Evolutionary conservation across 2,329 filamentous ascomycete genomes (phyloP), one percentile per base, ranked within the genome.

Genomic region (Grosmannia penicillata): DNA sequence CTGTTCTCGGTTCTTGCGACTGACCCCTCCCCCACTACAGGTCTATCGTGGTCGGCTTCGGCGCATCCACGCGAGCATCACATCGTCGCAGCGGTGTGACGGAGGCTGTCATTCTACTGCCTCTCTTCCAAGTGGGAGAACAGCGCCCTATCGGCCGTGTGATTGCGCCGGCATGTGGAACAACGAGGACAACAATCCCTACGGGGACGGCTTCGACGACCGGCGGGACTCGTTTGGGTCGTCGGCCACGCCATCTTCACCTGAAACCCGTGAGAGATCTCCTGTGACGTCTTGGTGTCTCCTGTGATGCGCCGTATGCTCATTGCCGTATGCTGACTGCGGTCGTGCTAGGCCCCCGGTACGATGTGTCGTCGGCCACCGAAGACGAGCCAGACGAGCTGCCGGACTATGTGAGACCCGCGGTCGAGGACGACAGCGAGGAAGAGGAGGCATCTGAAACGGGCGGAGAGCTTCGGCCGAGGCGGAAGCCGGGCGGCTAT

Each of bases 171-270:
- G n/a, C n/a, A 96, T 96, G 89, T 96, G 89, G 89, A 93, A 95
- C 70, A 87, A 96, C 67, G 89, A 96, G 63, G 85, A 96, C 56
- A 96, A 96, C 63, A 96, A 96, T 58, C 89, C 89, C 6, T 95
- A 96, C 55, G 87, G 86, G 47, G 75, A 68, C 52, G 89, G 84
- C 59, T 95, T 93, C 64, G 83, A n/a, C n/a, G n/a, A 91, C 58
- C 81, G 82, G 51, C 77, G 83, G 51, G 83, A 93, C 58, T 83
- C 82, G 45, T 75, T 81, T 56, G 70, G 75, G 33, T 84, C 79
- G 22, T 79, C 79, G 24, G 64, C 68, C 31, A 66, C 68, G 17
- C 75, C 78, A 18, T 64, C 75, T 39, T 82, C 78, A 28, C 77
- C 78, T 33, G 60, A 57, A 31, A 55, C 62, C 38, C 67, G 59